Evolutionary conservation across 371 early-diverging fungal species (phyloP), one percentile per base, ranked within the genome.

Genomic region (Mortierella sp.): DNA sequence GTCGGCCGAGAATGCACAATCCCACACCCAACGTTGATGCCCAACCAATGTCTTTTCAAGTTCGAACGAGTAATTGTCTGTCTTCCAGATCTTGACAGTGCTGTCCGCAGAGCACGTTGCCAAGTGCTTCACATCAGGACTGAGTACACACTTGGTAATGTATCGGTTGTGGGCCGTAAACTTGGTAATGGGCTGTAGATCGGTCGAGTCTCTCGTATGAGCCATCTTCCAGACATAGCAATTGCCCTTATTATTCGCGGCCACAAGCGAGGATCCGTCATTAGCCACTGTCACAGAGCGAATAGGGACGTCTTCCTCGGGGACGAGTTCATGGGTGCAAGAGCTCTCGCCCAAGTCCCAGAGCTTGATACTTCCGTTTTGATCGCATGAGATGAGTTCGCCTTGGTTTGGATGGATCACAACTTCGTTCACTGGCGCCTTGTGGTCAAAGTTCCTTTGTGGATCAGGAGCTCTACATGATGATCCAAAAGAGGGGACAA

Each of bases 391-490:
- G 49, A 96, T 88, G 9, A 98, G 76, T 68, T 97, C 95, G 38
- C 95, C 97, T 79, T 96, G 96, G 71, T 97, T 87, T 0, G 98
- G 97, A 81, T 97, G 97, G 72, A 97, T 95, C 2, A 94, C 94
- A 24, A 96, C 92, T 78, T 97, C 97, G 62, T 93, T 96, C 55
- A 98, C 95, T 9, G 95, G 90, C 7, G 92, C 87, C 58, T 92
- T 92, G 68, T 95, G 93, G 58, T 94, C 89, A 78, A 96, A 93
- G 62, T 93, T 92, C 19, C 95, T 85, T 54, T 94, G 93, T 34
- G 93, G 80, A 6, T 88, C 90, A 0, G 94, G 92, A 24, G 90
- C 90, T 63, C 91, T 89, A 62, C 13, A 41, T 65, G 12, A 30
- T 4, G 30, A 51, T 47, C 5, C 64, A 13, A 10, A 34, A 39